phyloP scores from a whole-genome alignment of 345 rosid species.

The Rhodomyrtus tomentosa region DNA sequence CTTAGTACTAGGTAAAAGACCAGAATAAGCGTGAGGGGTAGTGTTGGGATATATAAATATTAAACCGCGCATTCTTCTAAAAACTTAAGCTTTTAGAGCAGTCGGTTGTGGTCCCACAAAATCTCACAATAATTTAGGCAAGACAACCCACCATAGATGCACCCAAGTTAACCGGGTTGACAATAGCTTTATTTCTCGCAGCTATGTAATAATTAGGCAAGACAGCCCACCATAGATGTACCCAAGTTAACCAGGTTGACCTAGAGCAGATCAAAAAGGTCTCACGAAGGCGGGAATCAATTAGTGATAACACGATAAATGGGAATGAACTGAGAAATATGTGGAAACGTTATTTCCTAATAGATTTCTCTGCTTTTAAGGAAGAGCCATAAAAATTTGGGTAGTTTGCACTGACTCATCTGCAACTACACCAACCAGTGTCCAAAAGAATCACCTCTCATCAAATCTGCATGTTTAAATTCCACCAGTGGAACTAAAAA shows the following conservation, averaged over 20 bases:
- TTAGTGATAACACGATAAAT: background rate
- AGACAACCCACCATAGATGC: background rate
- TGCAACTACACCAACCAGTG: background rate
- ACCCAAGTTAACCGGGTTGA: background rate
- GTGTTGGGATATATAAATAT: too few species aligned
- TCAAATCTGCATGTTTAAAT: background rate
- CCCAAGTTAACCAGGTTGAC: background rate
- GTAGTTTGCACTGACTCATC: background rate
- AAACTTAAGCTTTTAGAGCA: too few species aligned
- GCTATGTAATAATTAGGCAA: background rate
- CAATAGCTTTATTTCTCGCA: background rate
- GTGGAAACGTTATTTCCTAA: background rate
- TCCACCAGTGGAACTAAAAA: background rate
- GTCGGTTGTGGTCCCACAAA: too few species aligned
- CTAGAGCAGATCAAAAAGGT: background rate
- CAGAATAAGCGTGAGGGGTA: too few species aligned
- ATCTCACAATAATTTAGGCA: background rate
- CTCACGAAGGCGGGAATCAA: background rate
- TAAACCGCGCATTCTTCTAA: too few species aligned
- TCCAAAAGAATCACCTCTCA: background rate
- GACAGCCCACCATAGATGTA: background rate
- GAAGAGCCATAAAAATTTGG: background rate
- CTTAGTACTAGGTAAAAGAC: too few species aligned
- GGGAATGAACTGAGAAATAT: background rate
- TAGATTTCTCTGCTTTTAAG: background rate